Base-by-base conservation (phyloP, 148 eudicot species). In the Persicaria tinctoria region DNA sequence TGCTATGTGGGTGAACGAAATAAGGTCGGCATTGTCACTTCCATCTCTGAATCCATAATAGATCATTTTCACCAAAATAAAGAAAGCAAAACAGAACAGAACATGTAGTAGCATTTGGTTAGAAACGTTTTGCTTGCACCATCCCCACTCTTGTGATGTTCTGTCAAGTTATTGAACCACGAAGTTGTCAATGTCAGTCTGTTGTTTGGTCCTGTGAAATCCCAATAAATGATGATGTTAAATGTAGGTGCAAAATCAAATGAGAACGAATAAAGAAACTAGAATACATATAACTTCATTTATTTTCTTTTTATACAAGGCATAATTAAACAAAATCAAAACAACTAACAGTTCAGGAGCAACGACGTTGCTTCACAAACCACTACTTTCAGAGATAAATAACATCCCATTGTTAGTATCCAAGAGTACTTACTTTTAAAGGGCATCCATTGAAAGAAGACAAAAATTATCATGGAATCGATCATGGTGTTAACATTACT, bases 91-190 rank as follows among this genome's bases (percentile, higher is more conserved):
- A 20, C 23, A 20, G 3, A 75, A 46, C 59, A 38, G 17, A 41
- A 62, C 55, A n/a, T 14, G 11, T 1, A 17, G 70, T 41, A 64
- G 47, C 16, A 41, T 32, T 13, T 62, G 17, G 47, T 38, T 44
- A 68, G 10, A 75, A 84, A 94, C 98, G 96, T 94, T 94, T 82
- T 91, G 97, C 86, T 94, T 94, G 96, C 98, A 94, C 98, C 98
- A 94, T 68, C 98, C 98, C 98, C 98, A 94, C 84, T 94, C 98
- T 20, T 94, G 91, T 46, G 75, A 81, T 74, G 98, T 94, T 83
- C 97, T 97, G 79, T 94, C 98, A 32, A 94, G 93, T 77, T 91
- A 77, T 78, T 91, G 98, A 82, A 94, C 98, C 97, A 94, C 91
- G 96, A 85, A 91, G 83, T 88, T 91, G 82, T 94, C 98, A 72